phyloP scores from a whole-genome alignment of 495 filamentous ascomycete genomes.

The Neurospora terricola region DNA sequence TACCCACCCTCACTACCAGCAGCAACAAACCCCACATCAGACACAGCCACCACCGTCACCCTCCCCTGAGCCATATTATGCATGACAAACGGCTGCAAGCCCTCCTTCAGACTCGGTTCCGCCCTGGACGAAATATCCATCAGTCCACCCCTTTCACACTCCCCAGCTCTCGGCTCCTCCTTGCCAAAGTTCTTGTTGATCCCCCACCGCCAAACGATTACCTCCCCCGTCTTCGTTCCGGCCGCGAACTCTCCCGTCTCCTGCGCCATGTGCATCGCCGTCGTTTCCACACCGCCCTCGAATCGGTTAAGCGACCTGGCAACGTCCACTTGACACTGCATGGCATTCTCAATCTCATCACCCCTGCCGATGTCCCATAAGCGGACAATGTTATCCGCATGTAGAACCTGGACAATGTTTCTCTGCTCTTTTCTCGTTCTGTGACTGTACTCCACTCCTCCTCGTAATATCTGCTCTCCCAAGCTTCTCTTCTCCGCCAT shows the following conservation, averaged over 20 bases:
- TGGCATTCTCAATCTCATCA: constrained; percentile 85
- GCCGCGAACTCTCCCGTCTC: constrained; percentile 74
- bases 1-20: constrained; percentile 73
- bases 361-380: constrained; percentile 86
- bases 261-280: constrained; percentile 63
- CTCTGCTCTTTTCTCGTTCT: constrained; percentile 66
- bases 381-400: constrained; percentile 77
- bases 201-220: constrained; percentile 82
- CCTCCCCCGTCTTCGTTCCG: constrained; percentile 70
- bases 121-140: constrained; percentile 62
- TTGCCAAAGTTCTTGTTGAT: constrained; percentile 53
- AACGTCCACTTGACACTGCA: constrained; percentile 74
- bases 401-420: constrained; percentile 70
- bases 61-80: constrained; percentile 73
- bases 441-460: constrained; percentile 59
- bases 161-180: constrained; percentile 41
- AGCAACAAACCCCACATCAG: constrained; percentile 84
- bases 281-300: constrained; percentile 61
- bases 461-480: constrained; percentile 63
- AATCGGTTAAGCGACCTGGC: constrained; percentile 70
- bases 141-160: constrained; percentile 50
- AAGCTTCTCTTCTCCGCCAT: constrained; percentile 64
- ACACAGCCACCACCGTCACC: constrained; percentile 68
- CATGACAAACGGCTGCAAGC: constrained; percentile 68
- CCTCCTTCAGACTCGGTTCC: constrained; percentile 73